Percentiles rank a stretch among this genome's conserved stretches.
These are phyloP conservation scores for Corniculantispora saksenae DNA, from an alignment of 2,329 filamentous ascomycete genomes.

Conservation along the genomic window DNA sequence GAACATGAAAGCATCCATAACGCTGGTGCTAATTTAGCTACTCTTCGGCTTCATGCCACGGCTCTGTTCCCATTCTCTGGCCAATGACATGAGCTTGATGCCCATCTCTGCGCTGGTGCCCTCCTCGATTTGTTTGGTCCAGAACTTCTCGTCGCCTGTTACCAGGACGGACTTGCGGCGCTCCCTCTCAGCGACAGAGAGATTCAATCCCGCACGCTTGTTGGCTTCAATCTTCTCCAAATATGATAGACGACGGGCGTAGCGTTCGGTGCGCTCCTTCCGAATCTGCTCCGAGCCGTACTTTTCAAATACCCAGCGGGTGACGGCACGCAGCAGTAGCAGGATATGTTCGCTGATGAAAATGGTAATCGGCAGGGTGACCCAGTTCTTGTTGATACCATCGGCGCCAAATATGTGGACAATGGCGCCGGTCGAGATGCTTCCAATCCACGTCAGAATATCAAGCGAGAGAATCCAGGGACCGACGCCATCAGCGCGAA, in stretches of 20 bases:
- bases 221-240: conserved; percentile 44
- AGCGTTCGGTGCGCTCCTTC: conserved; percentile 40
- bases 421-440: conserved; percentile 69
- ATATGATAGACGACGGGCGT: conserved; percentile 37
- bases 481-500: conserved; percentile 71
- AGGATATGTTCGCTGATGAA: conserved; percentile 75
- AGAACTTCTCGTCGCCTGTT: conserved; percentile 38
- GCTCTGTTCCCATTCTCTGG: conserved; percentile 18
- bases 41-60: conserved; percentile 15
- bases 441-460: conserved; percentile 72
- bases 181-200: conserved; percentile 39
- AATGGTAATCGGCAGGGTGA: conserved; percentile 67
- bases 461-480: conserved; percentile 70
- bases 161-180: conserved; percentile 39
- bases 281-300: conserved; percentile 44
- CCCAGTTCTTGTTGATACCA: conserved; percentile 55
- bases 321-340: conserved; percentile 55
- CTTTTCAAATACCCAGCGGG: conserved; percentile 38
- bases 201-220: conserved; percentile 33
- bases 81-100: conserved; percentile 35
- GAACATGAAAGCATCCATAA: background rate
- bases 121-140: conserved; percentile 44
- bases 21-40: background rate
- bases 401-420: conserved; percentile 70
- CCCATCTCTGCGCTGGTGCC: conserved; percentile 39